These are phyloP conservation scores for Omphalotus guepiniiformis DNA, from an alignment of 768 basidiomycete species.

Conservation along the genomic window DNA sequence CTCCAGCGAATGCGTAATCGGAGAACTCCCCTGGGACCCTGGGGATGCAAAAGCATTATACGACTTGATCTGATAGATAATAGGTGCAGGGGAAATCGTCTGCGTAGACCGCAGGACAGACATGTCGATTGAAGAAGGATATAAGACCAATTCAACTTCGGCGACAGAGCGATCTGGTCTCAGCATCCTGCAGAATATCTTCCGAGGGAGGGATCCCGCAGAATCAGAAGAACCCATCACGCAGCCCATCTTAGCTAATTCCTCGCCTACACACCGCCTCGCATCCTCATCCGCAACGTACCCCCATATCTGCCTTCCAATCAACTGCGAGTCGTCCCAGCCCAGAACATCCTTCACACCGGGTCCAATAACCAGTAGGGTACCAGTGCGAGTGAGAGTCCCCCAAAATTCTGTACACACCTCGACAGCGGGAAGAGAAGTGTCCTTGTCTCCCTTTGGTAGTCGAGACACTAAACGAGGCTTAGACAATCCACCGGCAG, in stretches of 20 bases:
- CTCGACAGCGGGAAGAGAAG: slow-evolving; percentile 5
- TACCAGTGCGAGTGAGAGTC: slow-evolving; percentile 37
- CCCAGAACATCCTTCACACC: slow-evolving; percentile 63
- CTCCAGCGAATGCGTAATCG: slow-evolving; percentile 12
- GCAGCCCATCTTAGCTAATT: slow-evolving; percentile 17
- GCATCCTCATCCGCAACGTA: slow-evolving; percentile 27
- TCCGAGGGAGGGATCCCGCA: slow-evolving; percentile 18
- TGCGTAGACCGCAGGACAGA: slow-evolving; percentile 4
- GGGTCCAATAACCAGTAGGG: slow-evolving; percentile 47
- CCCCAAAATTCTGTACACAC: slow-evolving; percentile 50
- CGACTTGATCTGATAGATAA: slow-evolving; percentile 35
- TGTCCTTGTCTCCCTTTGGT: slow-evolving; percentile 1
- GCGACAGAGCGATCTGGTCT: slow-evolving; percentile 12
- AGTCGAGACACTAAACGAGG: slow-evolving; percentile 6
- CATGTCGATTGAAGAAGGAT: slow-evolving; percentile 26
- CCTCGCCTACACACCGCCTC: slow-evolving; percentile 18
- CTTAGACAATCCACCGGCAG: slow-evolving; percentile 42
- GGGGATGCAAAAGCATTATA: neutral
- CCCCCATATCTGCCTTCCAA: slow-evolving; percentile 42
- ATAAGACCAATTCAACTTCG: slow-evolving; percentile 31
- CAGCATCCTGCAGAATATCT: slow-evolving; percentile 32
- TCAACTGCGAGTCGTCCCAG: slow-evolving; percentile 48
- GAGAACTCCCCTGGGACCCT: slow-evolving; percentile 4
- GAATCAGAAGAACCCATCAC: slow-evolving; percentile 22
- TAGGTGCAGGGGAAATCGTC: slow-evolving; percentile 28